These are phyloP conservation scores for Linnemannia zychae DNA, from an alignment of 192 early-diverging fungal genomes.

Conservation along the genomic window DNA sequence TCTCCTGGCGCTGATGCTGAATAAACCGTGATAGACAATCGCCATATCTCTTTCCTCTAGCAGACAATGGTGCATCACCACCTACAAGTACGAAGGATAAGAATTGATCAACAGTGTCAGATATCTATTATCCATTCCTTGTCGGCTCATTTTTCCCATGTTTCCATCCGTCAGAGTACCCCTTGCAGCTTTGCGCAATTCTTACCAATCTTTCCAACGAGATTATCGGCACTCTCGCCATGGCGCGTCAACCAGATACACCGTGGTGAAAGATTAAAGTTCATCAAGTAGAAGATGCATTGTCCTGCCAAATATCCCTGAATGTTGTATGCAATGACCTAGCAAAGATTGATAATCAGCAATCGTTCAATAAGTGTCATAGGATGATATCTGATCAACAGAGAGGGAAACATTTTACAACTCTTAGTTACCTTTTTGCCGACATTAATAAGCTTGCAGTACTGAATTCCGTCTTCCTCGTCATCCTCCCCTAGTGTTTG, in stretches of 20 bases:
- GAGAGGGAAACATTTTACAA: no score
- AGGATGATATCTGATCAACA: background rate
- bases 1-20: conserved; percentile 65
- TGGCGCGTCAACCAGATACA: conserved; percentile 91
- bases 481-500: conserved; percentile 86
- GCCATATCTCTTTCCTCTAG: conserved; percentile 78
- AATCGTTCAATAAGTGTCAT: no score
- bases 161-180: background rate
- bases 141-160: conserved; percentile 30
- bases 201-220: conserved; percentile 83
- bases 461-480: conserved; percentile 85
- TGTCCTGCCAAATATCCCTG: conserved; percentile 94
- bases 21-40: conserved; percentile 85
- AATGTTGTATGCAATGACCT: conserved; percentile 93
- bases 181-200: background rate
- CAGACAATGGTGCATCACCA: conserved; percentile 86
- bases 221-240: conserved; percentile 93
- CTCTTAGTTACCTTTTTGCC: conserved; percentile 79
- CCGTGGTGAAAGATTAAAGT: conserved; percentile 85
- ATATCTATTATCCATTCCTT: conserved; percentile 6
- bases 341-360: conserved; percentile 2
- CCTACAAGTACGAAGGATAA: conserved; percentile 11
- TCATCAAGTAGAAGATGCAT: conserved; percentile 98
- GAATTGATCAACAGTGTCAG: background rate
- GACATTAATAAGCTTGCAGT: conserved; percentile 97